Conservation (phyloP, 2,329 filamentous ascomycete species). For the Cylindrodendrum hubeiense region DNA sequence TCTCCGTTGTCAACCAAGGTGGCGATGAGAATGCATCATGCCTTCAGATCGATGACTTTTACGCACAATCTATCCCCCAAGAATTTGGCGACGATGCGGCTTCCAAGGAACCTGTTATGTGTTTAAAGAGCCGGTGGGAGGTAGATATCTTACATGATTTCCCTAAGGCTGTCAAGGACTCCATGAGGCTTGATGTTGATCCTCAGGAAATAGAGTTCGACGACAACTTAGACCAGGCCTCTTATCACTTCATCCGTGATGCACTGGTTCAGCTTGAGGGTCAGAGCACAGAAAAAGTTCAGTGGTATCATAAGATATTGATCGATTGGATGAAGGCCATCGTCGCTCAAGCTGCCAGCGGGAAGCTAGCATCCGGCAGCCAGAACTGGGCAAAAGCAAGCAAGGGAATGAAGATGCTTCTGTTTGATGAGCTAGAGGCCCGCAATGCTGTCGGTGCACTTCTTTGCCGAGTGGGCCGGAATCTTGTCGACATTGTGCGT, state of each 20-base stretch:
- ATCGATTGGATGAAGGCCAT: not conserved
- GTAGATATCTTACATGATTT: not conserved
- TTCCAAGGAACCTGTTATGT: not conserved
- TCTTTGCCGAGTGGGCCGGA: constrained; percentile 25
- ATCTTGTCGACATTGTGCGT: constrained; percentile 45
- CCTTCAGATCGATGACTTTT: too few species aligned
- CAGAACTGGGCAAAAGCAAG: not conserved
- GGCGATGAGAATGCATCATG: too few species aligned
- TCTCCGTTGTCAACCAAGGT: too few species aligned
- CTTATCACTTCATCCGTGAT: not conserved
- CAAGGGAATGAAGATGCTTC: not conserved
- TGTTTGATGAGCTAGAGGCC: not conserved
- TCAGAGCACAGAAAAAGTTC: not conserved
- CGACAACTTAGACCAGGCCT: not conserved
- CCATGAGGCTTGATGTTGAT: not conserved
- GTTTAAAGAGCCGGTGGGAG: not conserved
- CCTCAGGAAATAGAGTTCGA: not conserved
- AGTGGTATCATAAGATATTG: not conserved
- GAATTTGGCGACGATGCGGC: not conserved
- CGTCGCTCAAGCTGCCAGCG: not conserved
- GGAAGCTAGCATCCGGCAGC: not conserved
- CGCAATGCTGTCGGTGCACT: not conserved
- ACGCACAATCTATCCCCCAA: too few species aligned
- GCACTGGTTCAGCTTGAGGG: not conserved
- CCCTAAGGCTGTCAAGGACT: not conserved